Percentiles rank a stretch among this genome's conserved stretches.
phyloP scores from a whole-genome alignment of 768 basidiomycete species.

The Paxillus involutus region DNA sequence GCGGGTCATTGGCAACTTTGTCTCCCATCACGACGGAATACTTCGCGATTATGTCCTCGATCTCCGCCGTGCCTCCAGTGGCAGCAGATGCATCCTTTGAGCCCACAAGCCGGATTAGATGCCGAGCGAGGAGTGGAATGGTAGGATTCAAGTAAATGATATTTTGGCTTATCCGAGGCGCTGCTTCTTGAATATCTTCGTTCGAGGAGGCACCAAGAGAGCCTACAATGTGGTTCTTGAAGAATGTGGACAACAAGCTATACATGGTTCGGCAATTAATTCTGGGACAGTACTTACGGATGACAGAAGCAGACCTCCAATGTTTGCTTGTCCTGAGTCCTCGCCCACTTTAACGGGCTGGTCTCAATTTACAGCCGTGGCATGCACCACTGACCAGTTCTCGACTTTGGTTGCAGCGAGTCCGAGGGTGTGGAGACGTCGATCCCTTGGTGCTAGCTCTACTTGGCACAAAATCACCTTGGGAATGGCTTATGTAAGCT shows the following conservation, averaged over 20 bases:
- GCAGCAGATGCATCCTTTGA: background rate
- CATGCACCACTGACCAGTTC: too few species aligned
- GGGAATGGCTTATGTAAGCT: too few species aligned
- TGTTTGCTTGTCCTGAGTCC: constrained; percentile 33
- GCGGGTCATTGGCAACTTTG: background rate
- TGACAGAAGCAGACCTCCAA: constrained; percentile 29
- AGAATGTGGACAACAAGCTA: constrained; percentile 38
- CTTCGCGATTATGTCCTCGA: constrained; percentile 39
- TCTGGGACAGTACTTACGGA: too few species aligned
- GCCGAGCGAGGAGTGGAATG: constrained; percentile 29
- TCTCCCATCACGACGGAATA: constrained; percentile 28
- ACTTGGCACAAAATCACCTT: too few species aligned
- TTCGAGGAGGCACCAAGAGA: constrained; percentile 23
- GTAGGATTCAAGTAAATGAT: constrained; percentile 47
- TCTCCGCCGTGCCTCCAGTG: constrained; percentile 9
- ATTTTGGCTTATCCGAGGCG: constrained; percentile 30
- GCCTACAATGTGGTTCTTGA: constrained; percentile 38
- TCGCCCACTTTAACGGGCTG: constrained; percentile 3
- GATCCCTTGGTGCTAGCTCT: constrained; percentile 15
- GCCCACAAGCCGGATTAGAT: constrained; percentile 14
- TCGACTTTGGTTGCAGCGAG: constrained; percentile 25
- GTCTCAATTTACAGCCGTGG: constrained; percentile 10
- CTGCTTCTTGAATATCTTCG: constrained; percentile 10
- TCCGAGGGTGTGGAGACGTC: constrained; percentile 21
- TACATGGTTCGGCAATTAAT: background rate